Conservation (phyloP, 2,329 filamentous ascomycete species). For the Periconia sp. region DNA sequence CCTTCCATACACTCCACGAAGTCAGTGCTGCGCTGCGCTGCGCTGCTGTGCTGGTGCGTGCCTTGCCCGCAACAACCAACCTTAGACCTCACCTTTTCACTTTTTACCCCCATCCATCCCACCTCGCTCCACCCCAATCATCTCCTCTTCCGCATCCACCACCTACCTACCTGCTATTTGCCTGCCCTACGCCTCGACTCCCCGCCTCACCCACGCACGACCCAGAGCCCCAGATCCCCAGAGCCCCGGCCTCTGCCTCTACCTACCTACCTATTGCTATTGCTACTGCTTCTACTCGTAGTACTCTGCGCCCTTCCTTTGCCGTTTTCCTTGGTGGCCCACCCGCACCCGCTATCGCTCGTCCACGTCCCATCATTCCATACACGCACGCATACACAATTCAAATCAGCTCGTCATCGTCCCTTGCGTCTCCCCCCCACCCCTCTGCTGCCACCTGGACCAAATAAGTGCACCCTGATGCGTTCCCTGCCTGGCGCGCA, state of each 20-base stretch:
- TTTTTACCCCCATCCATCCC: background rate
- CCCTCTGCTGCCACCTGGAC: constrained; percentile 19
- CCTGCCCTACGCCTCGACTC: background rate
- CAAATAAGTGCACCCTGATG: constrained; percentile 37
- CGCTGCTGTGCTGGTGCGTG: background rate
- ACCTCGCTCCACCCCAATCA: background rate
- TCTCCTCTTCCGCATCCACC: background rate
- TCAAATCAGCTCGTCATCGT: constrained; percentile 12
- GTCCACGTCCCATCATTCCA: constrained; percentile 12
- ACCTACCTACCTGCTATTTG: background rate
- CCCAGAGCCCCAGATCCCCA: background rate
- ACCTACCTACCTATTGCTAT: constrained; percentile 1
- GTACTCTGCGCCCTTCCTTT: constrained; percentile 1
- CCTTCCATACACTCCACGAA: too few relatives aligned
- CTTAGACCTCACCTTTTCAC: background rate
- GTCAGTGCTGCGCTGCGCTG: background rate
- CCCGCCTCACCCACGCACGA: background rate
- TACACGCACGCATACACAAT: constrained; percentile 16
- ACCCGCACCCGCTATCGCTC: constrained; percentile 1
- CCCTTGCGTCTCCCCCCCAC: constrained; percentile 33
- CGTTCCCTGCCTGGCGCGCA: constrained; percentile 42
- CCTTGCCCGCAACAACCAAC: background rate
- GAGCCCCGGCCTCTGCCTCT: background rate
- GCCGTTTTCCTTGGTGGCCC: too few relatives aligned
- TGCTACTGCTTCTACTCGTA: too few relatives aligned